Evolutionary conservation across 805 yeast species (phyloP).

Genomic region (Candida ulmi): DNA sequence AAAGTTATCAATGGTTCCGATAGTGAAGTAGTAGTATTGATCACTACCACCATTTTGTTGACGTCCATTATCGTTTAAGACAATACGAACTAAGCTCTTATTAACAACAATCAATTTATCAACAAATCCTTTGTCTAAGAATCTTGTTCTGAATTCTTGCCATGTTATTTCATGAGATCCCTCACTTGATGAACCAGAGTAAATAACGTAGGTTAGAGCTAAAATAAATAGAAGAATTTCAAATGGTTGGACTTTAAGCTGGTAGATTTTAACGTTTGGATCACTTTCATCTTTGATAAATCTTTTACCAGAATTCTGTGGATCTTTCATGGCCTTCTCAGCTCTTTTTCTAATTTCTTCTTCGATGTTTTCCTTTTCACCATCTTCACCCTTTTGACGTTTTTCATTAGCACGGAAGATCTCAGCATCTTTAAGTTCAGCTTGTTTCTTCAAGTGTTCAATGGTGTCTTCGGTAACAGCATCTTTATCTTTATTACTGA

Average conservation of each 20-base stretch:
- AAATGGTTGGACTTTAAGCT: constrained; percentile 28
- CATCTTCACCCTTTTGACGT: neutral
- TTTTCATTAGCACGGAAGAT: neutral
- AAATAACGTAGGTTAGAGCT: constrained; percentile 27
- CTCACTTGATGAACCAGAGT: constrained; percentile 23
- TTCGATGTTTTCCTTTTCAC: neutral
- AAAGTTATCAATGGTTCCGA: constrained; percentile 86
- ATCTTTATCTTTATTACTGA: neutral
- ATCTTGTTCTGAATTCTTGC: constrained; percentile 81
- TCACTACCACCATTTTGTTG: constrained; percentile 35
- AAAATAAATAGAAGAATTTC: constrained; percentile 28
- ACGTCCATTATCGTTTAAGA: constrained; percentile 55
- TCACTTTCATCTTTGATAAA: constrained; percentile 21
- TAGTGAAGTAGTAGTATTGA: constrained; percentile 55
- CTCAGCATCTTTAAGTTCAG: neutral
- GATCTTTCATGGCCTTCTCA: constrained; percentile 3
- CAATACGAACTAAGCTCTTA: constrained; percentile 67
- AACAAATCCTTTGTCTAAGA: constrained; percentile 75
- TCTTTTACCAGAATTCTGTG: constrained; percentile 11
- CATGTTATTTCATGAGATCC: constrained; percentile 64
- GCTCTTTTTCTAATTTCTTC: constrained; percentile 1
- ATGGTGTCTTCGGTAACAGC: neutral
- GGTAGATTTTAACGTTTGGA: constrained; percentile 26
- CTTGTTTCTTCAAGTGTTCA: neutral
- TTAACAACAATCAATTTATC: constrained; percentile 70